Evolutionary conservation across 148 eudicot genomes (phyloP).

Genomic region (Vaccinium macrocarpon): DNA sequence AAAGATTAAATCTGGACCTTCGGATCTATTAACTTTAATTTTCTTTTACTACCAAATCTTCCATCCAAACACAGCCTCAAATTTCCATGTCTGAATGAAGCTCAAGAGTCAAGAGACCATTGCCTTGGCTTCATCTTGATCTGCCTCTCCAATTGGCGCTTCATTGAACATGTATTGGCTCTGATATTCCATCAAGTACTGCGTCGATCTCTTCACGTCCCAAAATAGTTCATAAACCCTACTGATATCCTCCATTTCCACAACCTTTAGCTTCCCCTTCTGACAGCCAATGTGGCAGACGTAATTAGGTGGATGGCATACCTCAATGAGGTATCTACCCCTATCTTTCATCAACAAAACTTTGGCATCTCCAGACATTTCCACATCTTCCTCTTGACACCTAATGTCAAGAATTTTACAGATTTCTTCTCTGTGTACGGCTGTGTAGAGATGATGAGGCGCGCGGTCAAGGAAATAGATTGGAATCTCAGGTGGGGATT

Average conservation of each 20-base stretch:
- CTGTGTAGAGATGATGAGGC: constrained; percentile 80
- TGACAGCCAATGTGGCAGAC: constrained; percentile 79
- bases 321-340: constrained; percentile 78
- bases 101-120: constrained; percentile 43
- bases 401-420: constrained; percentile 81
- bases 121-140: constrained; percentile 45
- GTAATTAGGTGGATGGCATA: constrained; percentile 86
- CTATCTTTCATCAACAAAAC: constrained; percentile 76
- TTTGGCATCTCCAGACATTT: constrained; percentile 86
- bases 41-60: no score
- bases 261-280: constrained; percentile 76
- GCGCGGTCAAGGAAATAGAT: constrained; percentile 85
- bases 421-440: constrained; percentile 87
- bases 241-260: constrained; percentile 90
- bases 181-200: constrained; percentile 94
- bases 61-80: background rate
- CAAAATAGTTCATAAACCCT: constrained; percentile 77
- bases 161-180: constrained; percentile 89
- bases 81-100: background rate
- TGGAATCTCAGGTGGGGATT: constrained; percentile 92
- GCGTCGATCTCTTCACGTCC: constrained; percentile 95
- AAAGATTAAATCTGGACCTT: background rate
- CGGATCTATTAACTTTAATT: no score
- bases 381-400: constrained; percentile 91
- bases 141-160: constrained; percentile 41